Evolutionary conservation across 371 early-diverging fungal species (phyloP).

Genomic region (Massospora cicadina): DNA sequence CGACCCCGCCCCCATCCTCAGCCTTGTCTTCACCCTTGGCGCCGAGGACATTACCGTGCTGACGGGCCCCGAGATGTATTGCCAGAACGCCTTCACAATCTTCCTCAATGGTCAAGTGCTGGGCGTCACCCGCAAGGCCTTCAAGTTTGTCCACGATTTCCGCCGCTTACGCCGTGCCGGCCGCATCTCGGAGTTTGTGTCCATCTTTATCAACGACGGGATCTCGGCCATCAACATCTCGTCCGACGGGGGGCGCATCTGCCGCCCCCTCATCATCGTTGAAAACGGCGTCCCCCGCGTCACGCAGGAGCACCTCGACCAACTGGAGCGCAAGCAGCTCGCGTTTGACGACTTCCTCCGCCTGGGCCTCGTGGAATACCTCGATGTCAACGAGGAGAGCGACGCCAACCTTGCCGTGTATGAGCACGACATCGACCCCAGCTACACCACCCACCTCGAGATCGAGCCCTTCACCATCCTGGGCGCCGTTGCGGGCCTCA

Average conservation of each 20-base stretch:
- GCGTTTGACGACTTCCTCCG: conserved; percentile 81
- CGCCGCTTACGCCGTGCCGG: conserved; percentile 75
- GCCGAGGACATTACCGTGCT: conserved; percentile 74
- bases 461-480: conserved; percentile 96
- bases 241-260: conserved; percentile 97
- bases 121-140: conserved; percentile 68
- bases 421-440: conserved; percentile 57
- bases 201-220: conserved; percentile 74
- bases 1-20: conserved; percentile 58
- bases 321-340: conserved; percentile 37
- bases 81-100: conserved; percentile 53
- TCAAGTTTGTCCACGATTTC: conserved; percentile 63
- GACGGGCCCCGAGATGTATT: conserved; percentile 68
- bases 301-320: conserved; percentile 48
- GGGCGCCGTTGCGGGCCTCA: conserved; percentile 96
- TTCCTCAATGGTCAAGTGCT: conserved; percentile 85
- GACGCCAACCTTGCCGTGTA: conserved; percentile 89
- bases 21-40: conserved; percentile 63
- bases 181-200: conserved; percentile 78
- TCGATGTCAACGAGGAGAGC: conserved; percentile 98
- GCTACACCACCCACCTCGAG: conserved; percentile 91
- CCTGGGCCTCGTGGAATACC: conserved; percentile 92
- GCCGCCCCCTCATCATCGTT: conserved; percentile 95
- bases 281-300: conserved; percentile 62
- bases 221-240: conserved; percentile 82